Base-by-base conservation (phyloP, 2,329 filamentous ascomycete genomes). In the Trichoderma arundinaceum region DNA sequence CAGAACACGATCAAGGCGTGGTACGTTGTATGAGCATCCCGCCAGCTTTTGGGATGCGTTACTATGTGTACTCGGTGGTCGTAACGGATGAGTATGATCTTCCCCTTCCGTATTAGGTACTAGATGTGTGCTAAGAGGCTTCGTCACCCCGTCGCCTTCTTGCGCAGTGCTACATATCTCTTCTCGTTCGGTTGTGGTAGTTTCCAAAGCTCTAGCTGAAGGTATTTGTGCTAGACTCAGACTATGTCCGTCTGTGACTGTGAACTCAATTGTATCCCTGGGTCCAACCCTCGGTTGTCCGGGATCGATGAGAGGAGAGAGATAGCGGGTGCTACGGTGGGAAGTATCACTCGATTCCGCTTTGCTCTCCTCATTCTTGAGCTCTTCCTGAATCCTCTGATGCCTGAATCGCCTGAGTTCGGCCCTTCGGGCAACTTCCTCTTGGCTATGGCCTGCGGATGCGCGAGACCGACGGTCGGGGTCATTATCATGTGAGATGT, bases 371-470 rank as follows among this genome's bases (percentile, higher is more conserved):
- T 85, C 84, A 44, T 74, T 81, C 52, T 82, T 79, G 3, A 88
- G 76, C 69, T 88, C 86, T 49, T 86, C 81, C 67, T 84, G 83
- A n/a, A 88, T 87, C 67, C 84, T 80, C 69, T 82, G 83, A 56
- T 83, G 82, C 73, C 84, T 82, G 8, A 87, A 75, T 19, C 84
- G 80, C 69, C 80, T 84, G 62, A 88, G 73, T 69, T 88, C 85
- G 33, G 84, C 85, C 69, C 85, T 80, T 33, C 84, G 79, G 59
- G 84, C 82, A 49, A 85, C 71, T 68, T 86, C 83, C 67, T 86
- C 84, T 28, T 84, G 78, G 53, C 81, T 84, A 56, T 78, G 79
- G 12, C 82, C 80, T 38, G 81, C 74, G 15, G 79, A 79, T 4
- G 76, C 76, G 39, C 75, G 78, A 2, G 80, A 79, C 41, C 76